Evolutionary conservation across 176 grass and related monocot genomes (phyloP), one percentile per base, ranked within the genome.

Genomic region (Oryza longistaminata): DNA sequence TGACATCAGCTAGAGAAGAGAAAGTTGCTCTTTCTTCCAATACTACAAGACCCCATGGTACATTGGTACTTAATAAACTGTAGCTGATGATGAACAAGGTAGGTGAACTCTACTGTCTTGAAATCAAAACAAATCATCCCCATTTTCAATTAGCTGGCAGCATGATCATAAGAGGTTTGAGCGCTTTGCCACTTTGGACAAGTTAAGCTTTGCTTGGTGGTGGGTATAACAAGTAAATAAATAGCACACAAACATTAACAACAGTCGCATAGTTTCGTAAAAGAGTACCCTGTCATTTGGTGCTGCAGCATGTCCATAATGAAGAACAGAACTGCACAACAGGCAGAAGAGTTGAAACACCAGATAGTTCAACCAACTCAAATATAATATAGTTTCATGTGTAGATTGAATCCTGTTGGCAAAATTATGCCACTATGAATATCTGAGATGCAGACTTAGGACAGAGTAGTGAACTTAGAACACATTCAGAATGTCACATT

Each of bases 251-350:
- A 42, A 70, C 82, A 61, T 48, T 70, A 82, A 68, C 17, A 27
- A 45, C n/a, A 82, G 46, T 69, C 9, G 62, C 79, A 66, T 83
- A 80, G 62, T 66, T 74, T 52, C 27, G 81, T 73, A 75, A 87
- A 87, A 72, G 25, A 82, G 33, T 91, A 90, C 93, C 85, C 92
- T 82, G 34, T 98, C 96, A 92, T 98, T 98, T 92, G 96, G 96
- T 90, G 96, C 96, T 72, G 91, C 87, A 0, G 89, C 75, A 70
- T 98, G 93, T 53, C 96, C 96, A 90, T 98, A 98, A 85, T 98
- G 96, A 25, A 98, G 96, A 94, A 98, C 83, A 92, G 93, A 87
- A 85, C 96, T 95, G 81, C 73, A 93, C 88, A 81, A 29, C 66
- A 76, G 82, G 58, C 42, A 86, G 39, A 85, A 86, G 66, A 89